Conservation (phyloP, 495 filamentous ascomycete genomes). For the Immersiella caudata region DNA sequence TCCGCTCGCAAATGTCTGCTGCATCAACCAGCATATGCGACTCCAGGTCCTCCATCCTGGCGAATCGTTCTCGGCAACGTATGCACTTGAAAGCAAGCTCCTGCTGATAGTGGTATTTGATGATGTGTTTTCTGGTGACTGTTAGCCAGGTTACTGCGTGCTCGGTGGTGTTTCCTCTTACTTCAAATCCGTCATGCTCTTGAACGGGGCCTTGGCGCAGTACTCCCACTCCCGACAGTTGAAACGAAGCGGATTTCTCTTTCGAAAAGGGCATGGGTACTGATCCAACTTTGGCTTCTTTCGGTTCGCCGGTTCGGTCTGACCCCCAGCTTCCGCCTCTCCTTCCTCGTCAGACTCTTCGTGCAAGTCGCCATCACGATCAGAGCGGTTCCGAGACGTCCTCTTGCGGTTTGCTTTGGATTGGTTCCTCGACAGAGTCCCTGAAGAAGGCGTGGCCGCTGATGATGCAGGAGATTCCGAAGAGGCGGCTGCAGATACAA, state of each 20-base stretch:
- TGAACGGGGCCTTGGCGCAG: constrained; percentile 15
- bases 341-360: constrained; percentile 1
- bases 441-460: neutral
- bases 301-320: neutral
- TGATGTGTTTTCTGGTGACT: constrained; percentile 1
- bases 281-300: constrained; percentile 13
- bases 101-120: constrained; percentile 4
- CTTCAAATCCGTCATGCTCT: constrained; percentile 14
- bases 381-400: neutral
- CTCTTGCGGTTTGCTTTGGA: neutral
- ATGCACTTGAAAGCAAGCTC: neutral
- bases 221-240: constrained; percentile 11
- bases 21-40: neutral
- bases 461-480: neutral
- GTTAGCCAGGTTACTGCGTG: neutral
- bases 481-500: neutral
- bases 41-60: neutral
- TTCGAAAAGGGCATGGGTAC: constrained; percentile 13
- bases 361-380: neutral
- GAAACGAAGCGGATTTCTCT: constrained; percentile 1
- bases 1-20: neutral
- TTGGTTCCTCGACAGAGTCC: neutral
- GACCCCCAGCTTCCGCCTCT: neutral
- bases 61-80: neutral
- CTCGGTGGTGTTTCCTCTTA: neutral